Evolutionary conservation across 441 rosid species (phyloP).

Genomic region (Populus hybrid): DNA sequence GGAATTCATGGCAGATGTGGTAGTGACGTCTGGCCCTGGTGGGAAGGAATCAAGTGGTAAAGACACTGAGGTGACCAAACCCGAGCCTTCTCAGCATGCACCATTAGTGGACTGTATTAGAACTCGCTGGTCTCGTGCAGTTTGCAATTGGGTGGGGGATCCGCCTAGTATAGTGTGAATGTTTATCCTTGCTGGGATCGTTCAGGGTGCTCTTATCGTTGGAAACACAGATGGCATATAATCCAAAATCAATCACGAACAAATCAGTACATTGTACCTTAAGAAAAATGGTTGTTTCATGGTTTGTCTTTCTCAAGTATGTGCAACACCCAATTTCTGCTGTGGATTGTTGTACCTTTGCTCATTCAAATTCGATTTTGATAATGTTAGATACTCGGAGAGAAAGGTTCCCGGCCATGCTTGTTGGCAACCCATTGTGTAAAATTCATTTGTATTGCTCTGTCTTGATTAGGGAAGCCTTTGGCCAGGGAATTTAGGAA

Average conservation of each 20-base stretch:
- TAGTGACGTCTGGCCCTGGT: conserved; percentile 38
- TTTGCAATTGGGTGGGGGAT: conserved; percentile 87
- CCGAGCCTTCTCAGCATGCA: conserved; percentile 77
- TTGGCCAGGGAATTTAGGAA: conserved; percentile 14
- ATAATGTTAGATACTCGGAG: conserved; percentile 13
- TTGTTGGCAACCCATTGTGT: conserved; percentile 17
- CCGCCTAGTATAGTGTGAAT: conserved; percentile 92
- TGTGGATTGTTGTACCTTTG: conserved; percentile 30
- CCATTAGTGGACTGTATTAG: conserved; percentile 91
- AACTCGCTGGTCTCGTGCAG: conserved; percentile 92
- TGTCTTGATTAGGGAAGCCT: conserved; percentile 19
- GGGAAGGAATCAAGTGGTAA: conserved; percentile 36
- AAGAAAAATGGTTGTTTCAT: conserved; percentile 6
- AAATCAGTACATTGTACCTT: conserved; percentile 2
- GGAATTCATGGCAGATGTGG: conserved; percentile 77
- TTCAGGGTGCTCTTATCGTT: neutral
- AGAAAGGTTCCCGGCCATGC: conserved; percentile 9
- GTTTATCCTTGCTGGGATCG: conserved; percentile 1
- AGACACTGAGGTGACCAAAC: conserved; percentile 57
- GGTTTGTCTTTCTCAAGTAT: conserved; percentile 10
- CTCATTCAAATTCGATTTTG: conserved; percentile 32
- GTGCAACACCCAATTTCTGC: conserved; percentile 19
- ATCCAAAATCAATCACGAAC: conserved; percentile 1
- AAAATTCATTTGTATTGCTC: conserved; percentile 27
- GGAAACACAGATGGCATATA: conserved; percentile 6